Conservation (phyloP, 805 yeast genomes). For the Candida ipomoeae region DNA sequence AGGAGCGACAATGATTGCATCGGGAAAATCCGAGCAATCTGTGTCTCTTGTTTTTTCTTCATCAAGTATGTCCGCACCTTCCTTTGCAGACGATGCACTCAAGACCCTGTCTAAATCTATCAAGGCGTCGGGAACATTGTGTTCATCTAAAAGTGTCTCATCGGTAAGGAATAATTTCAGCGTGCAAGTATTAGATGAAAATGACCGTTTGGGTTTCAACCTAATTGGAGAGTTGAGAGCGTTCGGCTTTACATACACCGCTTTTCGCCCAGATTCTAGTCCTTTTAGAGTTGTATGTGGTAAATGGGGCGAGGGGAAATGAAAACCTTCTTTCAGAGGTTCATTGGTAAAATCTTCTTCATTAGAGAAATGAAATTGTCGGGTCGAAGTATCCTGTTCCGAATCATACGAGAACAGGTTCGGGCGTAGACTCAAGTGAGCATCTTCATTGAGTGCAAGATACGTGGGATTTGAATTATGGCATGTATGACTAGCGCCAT, state of each 20-base stretch:
- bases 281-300: conserved; percentile 6
- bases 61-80: conserved; percentile 6
- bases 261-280: neutral
- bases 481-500: conserved; percentile 3
- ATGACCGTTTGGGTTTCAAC: conserved; percentile 22
- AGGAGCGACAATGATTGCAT: neutral
- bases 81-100: conserved; percentile 24
- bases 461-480: conserved; percentile 5
- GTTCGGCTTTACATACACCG: neutral
- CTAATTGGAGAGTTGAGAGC: conserved; percentile 33
- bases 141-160: conserved; percentile 24
- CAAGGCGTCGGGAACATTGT: conserved; percentile 48
- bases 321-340: conserved; percentile 19
- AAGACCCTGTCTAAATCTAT: conserved; percentile 55
- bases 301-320: conserved; percentile 24
- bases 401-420: conserved; percentile 4
- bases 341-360: conserved; percentile 32
- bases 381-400: conserved; percentile 20
- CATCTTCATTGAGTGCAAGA: neutral
- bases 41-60: conserved; percentile 10
- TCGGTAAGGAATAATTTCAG: conserved; percentile 29
- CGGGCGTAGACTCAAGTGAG: conserved; percentile 11
- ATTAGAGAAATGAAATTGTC: conserved; percentile 31
- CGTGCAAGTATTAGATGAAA: conserved; percentile 17
- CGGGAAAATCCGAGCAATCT: neutral